Conservation (phyloP, 2,329 filamentous ascomycete species). For the Mariannaea sp. region DNA sequence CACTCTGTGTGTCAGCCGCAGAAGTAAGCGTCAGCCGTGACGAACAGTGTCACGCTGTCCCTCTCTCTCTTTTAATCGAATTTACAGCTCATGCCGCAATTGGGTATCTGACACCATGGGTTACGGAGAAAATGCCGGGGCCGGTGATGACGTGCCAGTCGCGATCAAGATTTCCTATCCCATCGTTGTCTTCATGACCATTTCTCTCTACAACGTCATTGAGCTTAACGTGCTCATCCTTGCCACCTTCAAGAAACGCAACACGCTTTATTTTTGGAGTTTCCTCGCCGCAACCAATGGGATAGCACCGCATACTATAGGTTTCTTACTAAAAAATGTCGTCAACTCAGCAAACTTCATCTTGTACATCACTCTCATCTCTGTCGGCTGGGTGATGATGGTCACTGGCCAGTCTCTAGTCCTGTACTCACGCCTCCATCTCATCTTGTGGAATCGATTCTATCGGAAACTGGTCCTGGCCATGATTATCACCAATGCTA, state of each 20-base stretch:
- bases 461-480: constrained; percentile 54
- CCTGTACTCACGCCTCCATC: constrained; percentile 64
- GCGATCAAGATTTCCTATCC: constrained; percentile 2
- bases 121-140: neutral
- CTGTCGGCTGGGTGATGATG: constrained; percentile 49
- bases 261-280: constrained; percentile 47
- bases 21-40: too few relatives aligned
- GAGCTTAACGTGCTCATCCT: constrained; percentile 44
- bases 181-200: constrained; percentile 38
- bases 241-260: constrained; percentile 41
- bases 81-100: too few relatives aligned
- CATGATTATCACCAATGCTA: constrained; percentile 61
- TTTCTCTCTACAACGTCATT: constrained; percentile 43
- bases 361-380: constrained; percentile 29
- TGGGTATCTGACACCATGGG: neutral
- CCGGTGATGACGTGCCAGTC: neutral
- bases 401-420: constrained; percentile 65
- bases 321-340: constrained; percentile 49
- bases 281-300: constrained; percentile 42
- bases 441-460: constrained; percentile 56
- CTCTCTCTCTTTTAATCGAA: too few relatives aligned
- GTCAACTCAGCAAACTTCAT: neutral
- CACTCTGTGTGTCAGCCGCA: too few relatives aligned
- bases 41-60: too few relatives aligned
- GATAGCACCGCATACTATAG: constrained; percentile 45